A percentile compares a stretch with the other conserved stretches of the same genome.
Conservation (phyloP, 208 protist species). For the Crithidia fasciculata region DNA sequence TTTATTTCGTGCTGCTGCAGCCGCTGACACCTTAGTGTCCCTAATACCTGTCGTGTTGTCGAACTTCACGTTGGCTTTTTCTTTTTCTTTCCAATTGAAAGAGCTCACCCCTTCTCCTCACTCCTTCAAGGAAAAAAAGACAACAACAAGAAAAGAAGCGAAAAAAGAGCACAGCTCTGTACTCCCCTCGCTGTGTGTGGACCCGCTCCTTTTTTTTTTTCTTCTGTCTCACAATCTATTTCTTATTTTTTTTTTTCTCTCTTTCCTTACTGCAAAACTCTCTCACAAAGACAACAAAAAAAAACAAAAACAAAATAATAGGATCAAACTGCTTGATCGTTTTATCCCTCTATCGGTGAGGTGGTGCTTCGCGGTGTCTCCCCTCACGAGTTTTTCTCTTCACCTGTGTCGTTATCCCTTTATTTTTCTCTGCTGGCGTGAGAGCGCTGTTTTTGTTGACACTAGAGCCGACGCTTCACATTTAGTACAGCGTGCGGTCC, state of each 20-base stretch:
- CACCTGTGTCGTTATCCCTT: background rate
- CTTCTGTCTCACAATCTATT: background rate
- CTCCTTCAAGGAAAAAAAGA: background rate
- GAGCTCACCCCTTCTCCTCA: background rate
- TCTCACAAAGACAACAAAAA: background rate
- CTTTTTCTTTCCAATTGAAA: background rate
- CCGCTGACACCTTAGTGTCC: no score
- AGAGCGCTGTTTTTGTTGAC: no score
- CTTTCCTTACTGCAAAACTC: constrained; percentile 9
- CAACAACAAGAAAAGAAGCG: background rate
- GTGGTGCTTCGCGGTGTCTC: no score
- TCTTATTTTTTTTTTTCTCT: background rate
- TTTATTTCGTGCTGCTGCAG: background rate
- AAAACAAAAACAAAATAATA: no score
- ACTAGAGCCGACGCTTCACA: no score
- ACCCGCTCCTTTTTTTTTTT: background rate
- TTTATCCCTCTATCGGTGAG: no score
- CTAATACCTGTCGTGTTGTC: no score
- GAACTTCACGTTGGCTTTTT: background rate
- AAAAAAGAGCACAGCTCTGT: background rate
- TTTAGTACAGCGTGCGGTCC: background rate
- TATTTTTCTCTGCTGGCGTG: background rate
- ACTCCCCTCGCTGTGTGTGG: background rate
- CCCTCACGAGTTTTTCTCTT: no score
- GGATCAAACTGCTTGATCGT: no score